phyloP scores from a whole-genome alignment of 106 monocot species.

The Apostasia shenzhenica region DNA sequence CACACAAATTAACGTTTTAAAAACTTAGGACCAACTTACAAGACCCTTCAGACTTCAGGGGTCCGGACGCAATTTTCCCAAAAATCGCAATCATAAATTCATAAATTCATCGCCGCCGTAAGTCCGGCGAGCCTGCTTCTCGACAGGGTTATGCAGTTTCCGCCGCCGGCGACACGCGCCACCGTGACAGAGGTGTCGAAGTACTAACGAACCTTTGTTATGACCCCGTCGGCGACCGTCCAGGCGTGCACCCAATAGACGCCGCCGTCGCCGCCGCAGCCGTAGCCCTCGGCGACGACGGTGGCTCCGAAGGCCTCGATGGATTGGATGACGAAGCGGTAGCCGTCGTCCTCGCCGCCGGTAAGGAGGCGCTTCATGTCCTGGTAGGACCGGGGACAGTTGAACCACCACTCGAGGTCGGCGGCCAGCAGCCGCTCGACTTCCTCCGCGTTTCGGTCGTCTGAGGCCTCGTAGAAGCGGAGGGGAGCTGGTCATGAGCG shows the following conservation, averaged over 20 bases:
- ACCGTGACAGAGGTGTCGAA: conserved; percentile 17
- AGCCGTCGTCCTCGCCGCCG: conserved; percentile 3
- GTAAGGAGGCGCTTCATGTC: conserved; percentile 29
- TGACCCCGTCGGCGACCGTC: conserved; percentile 15
- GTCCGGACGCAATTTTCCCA: too few relatives aligned
- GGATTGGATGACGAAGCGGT: conserved; percentile 9
- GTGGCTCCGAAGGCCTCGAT: background rate
- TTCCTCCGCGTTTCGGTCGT: background rate
- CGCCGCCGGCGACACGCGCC: background rate
- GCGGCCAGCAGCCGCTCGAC: conserved; percentile 6
- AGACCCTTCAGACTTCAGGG: too few relatives aligned
- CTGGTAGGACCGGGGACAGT: conserved; percentile 18
- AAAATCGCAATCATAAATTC: too few relatives aligned
- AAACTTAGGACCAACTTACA: too few relatives aligned
- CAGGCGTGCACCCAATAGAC: conserved; percentile 19
- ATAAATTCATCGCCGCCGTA: too few relatives aligned
- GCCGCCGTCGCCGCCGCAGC: conserved; percentile 6
- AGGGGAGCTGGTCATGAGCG: background rate
- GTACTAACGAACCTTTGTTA: conserved; percentile 14
- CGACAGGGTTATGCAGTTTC: background rate
- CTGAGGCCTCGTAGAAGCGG: conserved; percentile 12
- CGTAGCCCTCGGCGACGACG: conserved; percentile 1
- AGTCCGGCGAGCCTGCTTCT: background rate
- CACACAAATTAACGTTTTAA: too few relatives aligned
- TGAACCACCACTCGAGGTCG: conserved; percentile 29